Base-by-base conservation (phyloP, 169 alveolate genomes). In the Plasmodium yoelii region DNA sequence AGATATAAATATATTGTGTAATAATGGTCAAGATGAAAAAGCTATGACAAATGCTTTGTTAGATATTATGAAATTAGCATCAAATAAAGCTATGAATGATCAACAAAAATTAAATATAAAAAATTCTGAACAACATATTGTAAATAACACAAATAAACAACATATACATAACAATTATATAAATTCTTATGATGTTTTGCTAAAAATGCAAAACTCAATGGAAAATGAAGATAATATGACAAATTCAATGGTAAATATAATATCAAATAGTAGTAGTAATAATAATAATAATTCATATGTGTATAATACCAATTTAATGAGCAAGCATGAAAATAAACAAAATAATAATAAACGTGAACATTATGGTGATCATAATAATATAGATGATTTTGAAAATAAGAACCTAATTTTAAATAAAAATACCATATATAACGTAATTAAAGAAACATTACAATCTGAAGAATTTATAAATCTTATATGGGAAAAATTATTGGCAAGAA, bases 391-490 rank as follows among this genome's bases (percentile, higher is more conserved):
- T 18, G 22, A 61, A 61, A 74, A 74, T 65, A 61, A 67, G 53
- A 61, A 59, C 34, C 61, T 74, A 63, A 64, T 59, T 0, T 34
- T 74, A 55, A 74, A 53, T 26, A 59, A 53, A 63, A 74, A 61
- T 34, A 44, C 60, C 56, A 60, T 74, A 47, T 73, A 61, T 61
- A 74, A 74, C 28, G 69, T 74, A 26, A 74, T 74, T 53, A 74
- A 47, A 65, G 88, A 74, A 53, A 74, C 73, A n/a, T 74, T 74
- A 18, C 88, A 74, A 55, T 74, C 88, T 10, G 88, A 74, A 34
- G 88, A 74, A 53, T 74, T 74, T 74, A 64, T 74, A 8, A 60
- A 61, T 49, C 47, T 74, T 28, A 34, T 74, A 53, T 74, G 88
- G 88, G 18, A 74, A 12, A 74, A 74, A 34, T 55, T 74, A 65